Base-by-base conservation (phyloP, 371 early-diverging fungal genomes). In the Zopfochytrium polystomum region DNA sequence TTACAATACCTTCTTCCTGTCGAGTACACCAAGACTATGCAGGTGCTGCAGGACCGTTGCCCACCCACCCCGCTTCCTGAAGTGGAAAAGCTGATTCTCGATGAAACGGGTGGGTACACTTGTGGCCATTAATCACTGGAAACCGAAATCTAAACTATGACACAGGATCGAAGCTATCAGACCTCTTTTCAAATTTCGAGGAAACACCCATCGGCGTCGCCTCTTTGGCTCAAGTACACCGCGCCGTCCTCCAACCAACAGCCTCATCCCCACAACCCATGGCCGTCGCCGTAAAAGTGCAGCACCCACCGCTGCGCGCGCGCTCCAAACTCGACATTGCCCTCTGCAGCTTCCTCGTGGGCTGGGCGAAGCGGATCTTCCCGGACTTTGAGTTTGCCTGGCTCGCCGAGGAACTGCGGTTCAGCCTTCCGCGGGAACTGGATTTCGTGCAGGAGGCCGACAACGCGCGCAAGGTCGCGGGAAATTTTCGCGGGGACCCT, bases 311-410 rank as follows among this genome's bases (percentile, higher is more conserved):
- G 38, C 72, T 96, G 29, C 81, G 87, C 22, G 77, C 83, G 29
- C 87, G 86, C 62, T 82, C 88, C 49, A 74, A 81, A 29, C 76
- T 93, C 33, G 96, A 96, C 64, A 87, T 93, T 66, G 79, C 80
- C 4, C 86, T 91, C 0, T 85, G 87, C 2, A 80, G 83, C 0
- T 78, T 77, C 18, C 73, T 90, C 43, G 80, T 89, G 27, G 67
- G 76, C 26, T 63, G 83, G 33, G 77, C 90, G 29, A 82, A 87
- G 52, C 66, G 76, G 43, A 67, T 87, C 5, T 92, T 95, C 60
- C 91, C 93, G 0, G 85, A 89, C 29, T 95, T 96, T 68, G 87
- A 90, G 47, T 90, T 96, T 56, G 82, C 75, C 48, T 96, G 96
- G 96, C 70, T 96, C 34, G 87, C 87, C 13, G 86, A 89, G 18